Evolutionary conservation across 2,329 filamentous ascomycete species (phyloP).

Genomic region (Aspergillus sp.): DNA sequence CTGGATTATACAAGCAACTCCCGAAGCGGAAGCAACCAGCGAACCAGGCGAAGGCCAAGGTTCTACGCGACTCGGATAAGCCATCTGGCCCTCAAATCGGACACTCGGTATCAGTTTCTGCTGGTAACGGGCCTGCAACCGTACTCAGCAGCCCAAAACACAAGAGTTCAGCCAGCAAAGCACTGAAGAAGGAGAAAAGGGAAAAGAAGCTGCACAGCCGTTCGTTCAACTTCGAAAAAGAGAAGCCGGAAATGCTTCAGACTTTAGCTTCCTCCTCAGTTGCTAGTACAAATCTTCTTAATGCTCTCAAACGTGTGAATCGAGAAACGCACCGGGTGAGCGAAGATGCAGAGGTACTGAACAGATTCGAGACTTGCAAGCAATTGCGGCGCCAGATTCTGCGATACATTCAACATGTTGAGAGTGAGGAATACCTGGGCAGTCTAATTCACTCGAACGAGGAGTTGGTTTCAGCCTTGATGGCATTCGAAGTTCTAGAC

Average conservation of each 20-base stretch:
- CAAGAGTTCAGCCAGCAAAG: conserved; percentile 39
- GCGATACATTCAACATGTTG: conserved; percentile 88
- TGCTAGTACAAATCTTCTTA: conserved; percentile 85
- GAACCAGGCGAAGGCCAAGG: conserved; percentile 76
- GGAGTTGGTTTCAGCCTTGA: conserved; percentile 87
- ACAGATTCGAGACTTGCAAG: conserved; percentile 84
- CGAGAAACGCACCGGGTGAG: conserved; percentile 85
- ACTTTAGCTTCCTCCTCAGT: conserved; percentile 89
- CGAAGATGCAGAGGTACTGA: conserved; percentile 72
- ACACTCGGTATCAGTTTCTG: conserved; percentile 40
- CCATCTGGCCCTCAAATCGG: conserved; percentile 35
- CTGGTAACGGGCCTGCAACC: conserved; percentile 39
- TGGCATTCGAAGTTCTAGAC: conserved; percentile 93
- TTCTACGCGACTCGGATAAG: conserved; percentile 74
- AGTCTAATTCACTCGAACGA: conserved; percentile 92
- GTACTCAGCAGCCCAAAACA: conserved; percentile 36
- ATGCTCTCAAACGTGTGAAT: conserved; percentile 86
- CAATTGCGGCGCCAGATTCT: conserved; percentile 78
- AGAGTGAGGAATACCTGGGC: conserved; percentile 88
- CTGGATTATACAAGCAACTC: conserved; percentile 72
- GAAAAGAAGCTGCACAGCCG: conserved; percentile 53
- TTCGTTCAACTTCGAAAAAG: conserved; percentile 79
- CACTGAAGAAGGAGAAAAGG: conserved; percentile 42
- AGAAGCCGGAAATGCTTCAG: conserved; percentile 82
- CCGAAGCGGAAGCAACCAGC: conserved; percentile 69